These are phyloP conservation scores for Leccinum disarticulatum DNA, from an alignment of 768 basidiomycete genomes.

Conservation along the genomic window DNA sequence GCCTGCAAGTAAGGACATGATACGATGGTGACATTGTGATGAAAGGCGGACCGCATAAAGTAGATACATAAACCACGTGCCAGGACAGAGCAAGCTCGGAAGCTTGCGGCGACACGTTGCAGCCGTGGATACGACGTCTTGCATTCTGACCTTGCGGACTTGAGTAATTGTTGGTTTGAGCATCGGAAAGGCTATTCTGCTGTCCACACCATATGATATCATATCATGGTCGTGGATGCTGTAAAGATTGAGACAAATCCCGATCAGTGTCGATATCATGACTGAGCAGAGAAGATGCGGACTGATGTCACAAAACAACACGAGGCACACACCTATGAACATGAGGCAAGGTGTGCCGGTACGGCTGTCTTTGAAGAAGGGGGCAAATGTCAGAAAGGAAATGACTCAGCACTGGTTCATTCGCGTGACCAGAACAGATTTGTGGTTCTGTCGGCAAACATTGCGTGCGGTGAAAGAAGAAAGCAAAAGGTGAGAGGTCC, in stretches of 20 bases:
- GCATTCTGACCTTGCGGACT: constrained; percentile 2
- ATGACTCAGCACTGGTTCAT: background rate
- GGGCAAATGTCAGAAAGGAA: background rate
- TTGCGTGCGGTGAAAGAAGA: background rate
- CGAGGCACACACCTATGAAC: constrained; percentile 11
- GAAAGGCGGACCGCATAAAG: constrained; percentile 23
- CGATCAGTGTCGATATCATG: background rate
- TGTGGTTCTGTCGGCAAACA: constrained; percentile 1
- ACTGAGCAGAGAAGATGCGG: background rate
- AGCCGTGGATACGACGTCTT: constrained; percentile 6
- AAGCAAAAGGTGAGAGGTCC: background rate
- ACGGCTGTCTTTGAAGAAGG: background rate
- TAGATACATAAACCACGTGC: constrained; percentile 20
- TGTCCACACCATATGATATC: background rate
- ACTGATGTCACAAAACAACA: constrained; percentile 6
- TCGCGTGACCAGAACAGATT: background rate
- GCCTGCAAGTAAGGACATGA: constrained; percentile 8
- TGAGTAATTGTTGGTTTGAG: background rate
- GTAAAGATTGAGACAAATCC: background rate
- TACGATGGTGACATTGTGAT: constrained; percentile 13
- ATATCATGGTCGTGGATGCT: background rate
- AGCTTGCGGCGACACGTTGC: constrained; percentile 25
- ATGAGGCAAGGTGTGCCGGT: constrained; percentile 10
- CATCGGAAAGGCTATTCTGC: background rate
- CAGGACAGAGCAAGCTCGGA: constrained; percentile 27